Conservation (phyloP, 2,329 filamentous ascomycete species). For the Coniochaeta prunicola region DNA sequence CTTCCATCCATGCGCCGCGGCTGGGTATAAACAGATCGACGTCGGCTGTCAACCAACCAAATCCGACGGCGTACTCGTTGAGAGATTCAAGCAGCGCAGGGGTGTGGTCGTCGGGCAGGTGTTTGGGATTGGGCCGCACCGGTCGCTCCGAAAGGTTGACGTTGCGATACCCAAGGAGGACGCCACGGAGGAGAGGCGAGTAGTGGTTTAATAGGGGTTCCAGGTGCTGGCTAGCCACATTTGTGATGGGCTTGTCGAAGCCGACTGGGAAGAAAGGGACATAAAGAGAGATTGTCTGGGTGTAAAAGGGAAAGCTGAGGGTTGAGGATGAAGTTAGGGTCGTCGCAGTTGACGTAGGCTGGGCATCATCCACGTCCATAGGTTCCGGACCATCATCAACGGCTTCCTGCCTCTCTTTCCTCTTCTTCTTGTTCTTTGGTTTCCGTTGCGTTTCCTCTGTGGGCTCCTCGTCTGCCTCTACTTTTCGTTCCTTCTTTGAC, state of each 20-base stretch:
- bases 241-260: constrained; percentile 62
- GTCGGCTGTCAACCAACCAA: constrained; percentile 82
- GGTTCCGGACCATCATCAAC: constrained; percentile 17
- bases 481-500: constrained; percentile 22
- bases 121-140: constrained; percentile 32
- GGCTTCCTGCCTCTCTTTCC: background rate
- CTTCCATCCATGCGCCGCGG: constrained; percentile 68
- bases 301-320: constrained; percentile 62
- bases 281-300: constrained; percentile 74
- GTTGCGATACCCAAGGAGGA: constrained; percentile 69
- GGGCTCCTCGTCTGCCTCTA: background rate
- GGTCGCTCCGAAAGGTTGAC: constrained; percentile 56
- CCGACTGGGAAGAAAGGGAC: constrained; percentile 66
- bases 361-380: constrained; percentile 31
- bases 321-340: constrained; percentile 13
- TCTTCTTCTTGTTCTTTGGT: constrained; percentile 17
- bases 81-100: constrained; percentile 41
- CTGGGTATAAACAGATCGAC: constrained; percentile 76
- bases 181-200: constrained; percentile 62
- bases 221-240: constrained; percentile 66
- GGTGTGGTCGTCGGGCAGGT: constrained; percentile 40
- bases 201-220: constrained; percentile 71
- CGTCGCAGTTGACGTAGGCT: constrained; percentile 24
- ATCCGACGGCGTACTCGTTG: constrained; percentile 81
- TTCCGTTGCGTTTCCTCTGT: constrained; percentile 6